Evolutionary conservation across 1,284 basidiomycete genomes (phyloP).

Genomic region (Peniophora sp.): DNA sequence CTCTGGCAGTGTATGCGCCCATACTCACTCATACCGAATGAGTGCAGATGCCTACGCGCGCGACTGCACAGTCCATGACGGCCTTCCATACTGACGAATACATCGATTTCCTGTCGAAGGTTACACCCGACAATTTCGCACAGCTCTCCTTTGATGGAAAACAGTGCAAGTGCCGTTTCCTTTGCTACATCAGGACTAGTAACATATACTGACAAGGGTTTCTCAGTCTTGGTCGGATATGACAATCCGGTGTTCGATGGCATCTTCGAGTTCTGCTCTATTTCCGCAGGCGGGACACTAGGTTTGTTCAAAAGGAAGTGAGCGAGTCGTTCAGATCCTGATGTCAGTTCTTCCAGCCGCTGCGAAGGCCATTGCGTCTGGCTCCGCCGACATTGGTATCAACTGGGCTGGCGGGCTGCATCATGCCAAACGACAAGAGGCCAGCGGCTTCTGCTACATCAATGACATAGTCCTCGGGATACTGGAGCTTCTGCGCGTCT

Average conservation of each 20-base stretch:
- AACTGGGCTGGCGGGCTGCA: constrained; percentile 99
- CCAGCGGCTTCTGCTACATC: constrained; percentile 95
- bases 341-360: constrained; percentile 97
- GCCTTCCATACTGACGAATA: constrained; percentile 98
- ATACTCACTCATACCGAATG: not conserved
- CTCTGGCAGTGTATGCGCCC: not conserved
- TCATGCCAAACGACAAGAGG: constrained; percentile 97
- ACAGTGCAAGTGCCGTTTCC: constrained; percentile 54
- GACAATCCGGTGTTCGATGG: constrained; percentile 98
- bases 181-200: not conserved
- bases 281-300: constrained; percentile 92
- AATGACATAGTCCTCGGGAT: constrained; percentile 94
- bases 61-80: constrained; percentile 80
- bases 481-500: constrained; percentile 76
- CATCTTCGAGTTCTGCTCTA: constrained; percentile 94
- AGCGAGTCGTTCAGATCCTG: too few relatives aligned
- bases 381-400: constrained; percentile 86
- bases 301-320: too few relatives aligned
- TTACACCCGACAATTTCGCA: constrained; percentile 84
- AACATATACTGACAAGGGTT: constrained; percentile 8
- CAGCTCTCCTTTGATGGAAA: constrained; percentile 80
- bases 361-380: constrained; percentile 75
- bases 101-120: constrained; percentile 82
- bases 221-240: constrained; percentile 80
- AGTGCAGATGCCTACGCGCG: constrained; percentile 79